Percentiles rank a stretch among this genome's conserved stretches.
phyloP scores from a whole-genome alignment of 257 asterid genomes.

The Echites panduratus region DNA sequence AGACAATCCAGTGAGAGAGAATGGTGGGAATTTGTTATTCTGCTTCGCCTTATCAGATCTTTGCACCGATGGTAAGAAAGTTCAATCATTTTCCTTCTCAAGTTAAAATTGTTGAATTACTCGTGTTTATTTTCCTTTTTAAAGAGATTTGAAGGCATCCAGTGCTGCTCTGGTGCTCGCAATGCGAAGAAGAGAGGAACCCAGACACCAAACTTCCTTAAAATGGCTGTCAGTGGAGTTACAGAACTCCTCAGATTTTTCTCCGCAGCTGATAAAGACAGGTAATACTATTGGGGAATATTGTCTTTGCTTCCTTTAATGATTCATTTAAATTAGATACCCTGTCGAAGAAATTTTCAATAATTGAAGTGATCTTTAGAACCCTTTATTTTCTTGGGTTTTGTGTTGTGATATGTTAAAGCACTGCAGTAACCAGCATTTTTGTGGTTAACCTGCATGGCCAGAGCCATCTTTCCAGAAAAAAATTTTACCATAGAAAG shows the following conservation, averaged over 20 bases:
- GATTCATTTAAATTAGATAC: neutral
- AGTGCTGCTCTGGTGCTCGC: slow-evolving; percentile 46
- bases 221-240: slow-evolving; percentile 50
- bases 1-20: neutral
- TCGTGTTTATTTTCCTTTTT: neutral
- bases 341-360: neutral
- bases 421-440: neutral
- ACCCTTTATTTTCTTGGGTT: neutral
- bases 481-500: neutral
- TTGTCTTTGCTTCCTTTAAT: neutral
- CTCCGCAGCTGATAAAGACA: slow-evolving; percentile 27
- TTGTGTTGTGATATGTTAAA: neutral
- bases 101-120: neutral
- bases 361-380: neutral
- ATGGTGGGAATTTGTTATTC: neutral
- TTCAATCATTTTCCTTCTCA: neutral
- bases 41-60: neutral
- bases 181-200: slow-evolving; percentile 26
- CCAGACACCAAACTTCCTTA: slow-evolving; percentile 53
- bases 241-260: slow-evolving; percentile 62
- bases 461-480: neutral
- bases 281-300: slow-evolving; percentile 13
- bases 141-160: slow-evolving; percentile 31
- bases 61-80: neutral
- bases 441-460: neutral